Evolutionary conservation across 306 rosid species (phyloP), one percentile per base, ranked within the genome.

Genomic region (Dalbergia cultrata): DNA sequence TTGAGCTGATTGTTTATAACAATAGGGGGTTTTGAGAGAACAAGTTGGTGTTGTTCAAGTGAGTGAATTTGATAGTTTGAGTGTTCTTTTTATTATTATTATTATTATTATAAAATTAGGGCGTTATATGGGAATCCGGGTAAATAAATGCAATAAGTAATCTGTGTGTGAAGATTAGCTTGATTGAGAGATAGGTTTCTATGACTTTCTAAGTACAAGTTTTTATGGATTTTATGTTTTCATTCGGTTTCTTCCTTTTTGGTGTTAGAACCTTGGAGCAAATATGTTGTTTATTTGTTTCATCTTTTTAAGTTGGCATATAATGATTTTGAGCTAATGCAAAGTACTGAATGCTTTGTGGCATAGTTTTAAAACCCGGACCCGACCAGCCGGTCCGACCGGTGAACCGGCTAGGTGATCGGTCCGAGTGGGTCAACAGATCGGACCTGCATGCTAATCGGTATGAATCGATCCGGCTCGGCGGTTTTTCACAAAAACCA

Each of bases 1-100:
- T 72, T 67, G 19, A 80, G 72, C 75, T 67, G 49, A 47, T 72
- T 81, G 50, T 44, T 76, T 53, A 56, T 64, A 66, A 86, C 76
- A 77, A 63, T 85, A 86, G 79, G 87, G 62, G 78, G 56, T 87
- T 61, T 26, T 34, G 19, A 50, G 80, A 72, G 64, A 76, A 70
- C 69, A 26, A 26, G 31, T 79, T 60, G 72, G 76, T 61, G 77
- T 34, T 49, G 78, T 33, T 49, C 9, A 63, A 58, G 69, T 12
- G 78, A 41, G 62, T 79, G 58, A 62, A 50, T 77, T 65, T 34
- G 57, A 33, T 85, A 80, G 59, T 75, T 91, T 76, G 67, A 34
- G 52, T 26, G 59, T 74, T 78, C 56, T 43, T 56, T 82, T 11
- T n/a, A n/a, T n/a, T n/a, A n/a, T n/a, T n/a, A n/a, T n/a, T n/a